Evolutionary conservation across 1,139 yeast genomes (phyloP), one percentile per base, ranked within the genome.

Genomic region (Kodamaea plutei): DNA sequence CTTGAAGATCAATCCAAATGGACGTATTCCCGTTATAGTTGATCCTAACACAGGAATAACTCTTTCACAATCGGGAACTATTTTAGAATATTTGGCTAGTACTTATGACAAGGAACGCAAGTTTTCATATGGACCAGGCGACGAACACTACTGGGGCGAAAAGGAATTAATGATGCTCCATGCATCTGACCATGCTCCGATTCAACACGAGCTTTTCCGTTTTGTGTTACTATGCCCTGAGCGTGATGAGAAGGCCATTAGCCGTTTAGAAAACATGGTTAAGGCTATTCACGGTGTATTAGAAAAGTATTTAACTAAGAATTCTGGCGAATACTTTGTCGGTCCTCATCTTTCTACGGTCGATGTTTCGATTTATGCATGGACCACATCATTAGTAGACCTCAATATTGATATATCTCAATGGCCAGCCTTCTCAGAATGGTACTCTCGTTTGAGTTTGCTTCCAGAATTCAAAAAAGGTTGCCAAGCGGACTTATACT

Each of bases 121-220:
- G 47, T 71, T 52, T 44, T 65, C 73, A 26, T 76, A 61, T 42
- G 59, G 58, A 5, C 42, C 44, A 11, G 75, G 73, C 4, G 53
- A 76, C 10, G n/a, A n/a, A n/a, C 56, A 63, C 27, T 75, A 75
- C 52, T 75, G 68, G 51, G 69, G 67, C 40, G 64, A 67, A 43
- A 45, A 70, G 35, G 77, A 74, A 37, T 64, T 78, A 67, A 39
- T 69, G 10, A 59, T 64, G 30, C 76, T 73, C 58, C 80, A 73
- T 48, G 65, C 73, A 54, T 73, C 78, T 0, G 79, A 79, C 5
- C 56, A 73, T 29, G 78, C 80, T 15, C 82, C 83, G 35, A 70
- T 71, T 68, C 75, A 69, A 41, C 81, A 82, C 8, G 80, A 76
- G 45, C 73, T 71, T 20, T 52, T 56, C 39, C 76, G 70, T 47